Evolutionary conservation across 1,139 yeast genomes (phyloP), one percentile per base, ranked within the genome.

Genomic region (Pichia sp.): DNA sequence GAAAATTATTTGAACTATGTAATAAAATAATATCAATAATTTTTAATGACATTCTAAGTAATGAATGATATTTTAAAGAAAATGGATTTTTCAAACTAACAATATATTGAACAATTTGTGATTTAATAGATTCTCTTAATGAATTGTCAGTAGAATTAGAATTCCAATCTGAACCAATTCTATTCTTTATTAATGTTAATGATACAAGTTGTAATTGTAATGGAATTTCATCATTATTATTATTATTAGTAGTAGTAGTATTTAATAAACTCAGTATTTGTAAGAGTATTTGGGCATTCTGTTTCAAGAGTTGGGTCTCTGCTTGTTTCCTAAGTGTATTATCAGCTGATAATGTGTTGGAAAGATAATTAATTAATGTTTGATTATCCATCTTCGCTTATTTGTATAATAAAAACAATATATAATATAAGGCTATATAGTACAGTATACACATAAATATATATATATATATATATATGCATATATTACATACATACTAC

Each of bases 281-380:
- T 12, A 33, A 30, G 7, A 39, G 20, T 3, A 45, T 31, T 8
- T 35, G 23, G 9, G 41, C 32, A 30, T 41, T 35, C 4, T 38
- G 35, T 8, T 12, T 20, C 16, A 45, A 30, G 7, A 51, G 31
- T 12, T 35, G 37, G 6, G 35, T 10, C 36, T 53, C 56, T n/a
- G 54, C 50, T 7, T 40, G 30, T 10, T 42, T 29, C 34, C 56
- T 37, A 2, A 50, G 27, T 5, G 22, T n/a, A 30, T 57, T 58
- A 38, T 57, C 56, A 1, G 60, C 49, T 8, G 61, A 57, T 23
- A 58, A 43, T 2, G 62, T 58, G 39, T 56, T 56, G 33, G 53
- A 45, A 36, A 58, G 50, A 38, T 58, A 56, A 30, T 51, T 53
- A 30, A 58, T 30, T 25, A 58, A 41, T 31, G 33, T 35, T 12